phyloP scores from a whole-genome alignment of 1,284 basidiomycete genomes.

The Clitocybe nebularis region DNA sequence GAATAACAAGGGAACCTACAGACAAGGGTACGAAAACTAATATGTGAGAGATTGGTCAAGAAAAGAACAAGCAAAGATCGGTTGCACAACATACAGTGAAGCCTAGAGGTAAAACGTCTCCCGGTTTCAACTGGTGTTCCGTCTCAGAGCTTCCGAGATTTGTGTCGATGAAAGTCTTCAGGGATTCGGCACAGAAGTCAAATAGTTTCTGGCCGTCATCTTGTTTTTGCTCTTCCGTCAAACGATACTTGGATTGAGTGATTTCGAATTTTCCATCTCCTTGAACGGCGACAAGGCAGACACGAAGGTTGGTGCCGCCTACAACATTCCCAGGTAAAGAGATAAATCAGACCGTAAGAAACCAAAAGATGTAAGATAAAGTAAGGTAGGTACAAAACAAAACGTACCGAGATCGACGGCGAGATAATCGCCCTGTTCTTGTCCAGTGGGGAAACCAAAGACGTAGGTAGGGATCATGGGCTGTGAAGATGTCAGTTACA shows the following conservation, averaged over 20 bases:
- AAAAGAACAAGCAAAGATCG: slow-evolving; percentile 4
- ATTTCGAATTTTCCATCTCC: slow-evolving; percentile 96
- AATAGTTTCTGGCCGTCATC: slow-evolving; percentile 94
- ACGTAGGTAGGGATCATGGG: slow-evolving; percentile 97
- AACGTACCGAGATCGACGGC: slow-evolving; percentile 87
- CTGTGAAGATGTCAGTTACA: slow-evolving; percentile 33
- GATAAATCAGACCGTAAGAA: slow-evolving; percentile 3
- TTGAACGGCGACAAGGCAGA: slow-evolving; percentile 91
- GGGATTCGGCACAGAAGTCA: slow-evolving; percentile 95
- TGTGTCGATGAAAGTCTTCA: slow-evolving; percentile 86
- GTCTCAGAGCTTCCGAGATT: slow-evolving; percentile 62
- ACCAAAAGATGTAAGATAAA: slow-evolving; percentile 5
- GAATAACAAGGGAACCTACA: slow-evolving; percentile 44
- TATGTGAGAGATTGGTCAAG: slow-evolving; percentile 4
- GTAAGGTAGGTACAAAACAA: not conserved
- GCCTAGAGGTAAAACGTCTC: slow-evolving; percentile 79
- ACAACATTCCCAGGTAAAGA: slow-evolving; percentile 3
- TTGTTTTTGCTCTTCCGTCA: slow-evolving; percentile 98
- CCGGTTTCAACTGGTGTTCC: slow-evolving; percentile 58
- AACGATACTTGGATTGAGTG: slow-evolving; percentile 95
- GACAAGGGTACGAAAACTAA: slow-evolving; percentile 92
- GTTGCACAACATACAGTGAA: slow-evolving; percentile 72
- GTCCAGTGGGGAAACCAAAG: slow-evolving; percentile 92
- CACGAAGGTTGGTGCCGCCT: slow-evolving; percentile 95
- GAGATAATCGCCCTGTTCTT: slow-evolving; percentile 88